Percentiles rank a stretch among this genome's conserved stretches.
Conservation (phyloP, 75 land plant genomes). For the Sequoiadendron giganteum region DNA sequence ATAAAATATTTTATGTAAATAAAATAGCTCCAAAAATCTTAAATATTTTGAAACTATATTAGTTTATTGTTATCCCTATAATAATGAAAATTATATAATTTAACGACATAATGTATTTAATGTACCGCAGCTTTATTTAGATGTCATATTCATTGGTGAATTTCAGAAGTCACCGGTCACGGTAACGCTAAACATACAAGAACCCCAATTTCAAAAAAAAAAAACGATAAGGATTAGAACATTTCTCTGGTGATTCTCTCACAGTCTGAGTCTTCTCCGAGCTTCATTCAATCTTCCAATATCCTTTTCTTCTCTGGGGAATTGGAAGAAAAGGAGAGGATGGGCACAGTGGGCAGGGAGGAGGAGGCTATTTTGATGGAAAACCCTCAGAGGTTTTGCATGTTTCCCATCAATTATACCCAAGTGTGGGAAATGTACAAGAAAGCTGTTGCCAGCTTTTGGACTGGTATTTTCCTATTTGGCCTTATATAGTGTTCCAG, state of each 20-base stretch:
- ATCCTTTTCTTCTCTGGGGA: not conserved
- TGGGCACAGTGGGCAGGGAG: not conserved
- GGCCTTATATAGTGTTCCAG: not conserved
- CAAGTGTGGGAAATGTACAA: constrained; percentile 72
- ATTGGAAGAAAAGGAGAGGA: not conserved
- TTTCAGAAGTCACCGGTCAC: not conserved
- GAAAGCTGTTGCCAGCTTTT: constrained; percentile 59
- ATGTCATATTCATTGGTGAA: too few species aligned
- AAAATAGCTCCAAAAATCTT: too few species aligned
- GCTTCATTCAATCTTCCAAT: not conserved
- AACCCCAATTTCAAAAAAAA: too few species aligned
- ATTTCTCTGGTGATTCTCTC: not conserved
- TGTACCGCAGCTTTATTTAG: too few species aligned
- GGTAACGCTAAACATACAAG: not conserved
- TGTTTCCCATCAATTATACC: constrained; percentile 55
- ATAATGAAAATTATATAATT: too few species aligned
- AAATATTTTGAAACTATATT: too few species aligned
- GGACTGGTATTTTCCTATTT: constrained; percentile 37
- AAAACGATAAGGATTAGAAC: not conserved
- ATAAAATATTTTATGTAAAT: too few species aligned
- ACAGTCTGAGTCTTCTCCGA: not conserved
- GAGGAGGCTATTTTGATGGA: constrained; percentile 41
- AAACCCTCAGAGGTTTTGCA: constrained; percentile 44
- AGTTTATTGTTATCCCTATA: too few species aligned
- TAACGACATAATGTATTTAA: too few species aligned